Evolutionary conservation across 495 filamentous ascomycete genomes (phyloP).

Genomic region (Pseudoneurospora amorphoporcata): DNA sequence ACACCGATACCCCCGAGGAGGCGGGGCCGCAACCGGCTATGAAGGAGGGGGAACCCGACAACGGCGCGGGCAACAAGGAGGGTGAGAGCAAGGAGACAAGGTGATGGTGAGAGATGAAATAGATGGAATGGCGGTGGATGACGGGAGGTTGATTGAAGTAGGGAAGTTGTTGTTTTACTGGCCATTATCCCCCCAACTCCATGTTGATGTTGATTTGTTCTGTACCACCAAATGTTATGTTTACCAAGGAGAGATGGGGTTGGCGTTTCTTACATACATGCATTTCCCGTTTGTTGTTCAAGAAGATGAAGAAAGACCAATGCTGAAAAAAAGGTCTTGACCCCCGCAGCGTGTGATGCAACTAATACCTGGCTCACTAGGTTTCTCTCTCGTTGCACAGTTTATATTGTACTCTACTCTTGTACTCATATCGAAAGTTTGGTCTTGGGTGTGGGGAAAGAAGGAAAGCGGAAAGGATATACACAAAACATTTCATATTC

Average conservation of each 20-base stretch:
- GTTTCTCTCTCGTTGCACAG: not conserved
- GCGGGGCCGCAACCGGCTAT: conserved; percentile 9
- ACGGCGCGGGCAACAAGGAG: not conserved
- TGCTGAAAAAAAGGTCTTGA: not conserved
- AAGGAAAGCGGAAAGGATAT: not conserved
- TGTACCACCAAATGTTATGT: not conserved
- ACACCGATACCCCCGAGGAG: conserved; percentile 24
- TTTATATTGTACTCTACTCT: not conserved
- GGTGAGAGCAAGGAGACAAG: conserved; percentile 4
- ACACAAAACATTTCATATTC: not conserved
- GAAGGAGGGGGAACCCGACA: conserved; percentile 6
- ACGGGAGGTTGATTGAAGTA: not conserved
- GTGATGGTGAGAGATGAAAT: not conserved
- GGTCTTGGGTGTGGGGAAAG: not conserved
- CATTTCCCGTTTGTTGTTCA: not conserved
- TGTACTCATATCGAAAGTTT: not conserved
- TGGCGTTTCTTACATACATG: not conserved
- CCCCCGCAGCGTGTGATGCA: not conserved
- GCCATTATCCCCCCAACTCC: not conserved
- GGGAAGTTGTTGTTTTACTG: not conserved
- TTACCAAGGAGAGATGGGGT: not conserved
- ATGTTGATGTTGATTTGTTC: not conserved
- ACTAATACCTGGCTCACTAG: not conserved
- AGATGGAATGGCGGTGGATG: not conserved
- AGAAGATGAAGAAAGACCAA: not conserved